phyloP scores from a whole-genome alignment of 805 yeast species.

The Candida manassasensis region DNA sequence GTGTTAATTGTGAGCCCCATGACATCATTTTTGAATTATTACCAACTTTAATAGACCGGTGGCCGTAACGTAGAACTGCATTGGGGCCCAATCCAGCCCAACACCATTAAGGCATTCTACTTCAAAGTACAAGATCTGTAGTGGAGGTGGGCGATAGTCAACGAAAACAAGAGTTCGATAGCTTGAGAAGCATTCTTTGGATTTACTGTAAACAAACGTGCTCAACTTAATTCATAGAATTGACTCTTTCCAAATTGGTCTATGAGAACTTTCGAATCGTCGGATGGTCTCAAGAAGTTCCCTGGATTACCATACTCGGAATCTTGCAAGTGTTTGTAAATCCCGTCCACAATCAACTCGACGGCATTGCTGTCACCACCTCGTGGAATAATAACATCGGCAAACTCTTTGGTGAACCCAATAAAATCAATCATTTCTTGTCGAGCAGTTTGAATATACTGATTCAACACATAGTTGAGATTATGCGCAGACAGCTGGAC shows the following conservation, averaged over 20 bases:
- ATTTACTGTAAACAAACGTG: too few relatives aligned
- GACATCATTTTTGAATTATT: too few relatives aligned
- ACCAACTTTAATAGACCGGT: too few relatives aligned
- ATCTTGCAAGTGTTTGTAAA: conserved; percentile 21
- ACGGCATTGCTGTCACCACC: conserved; percentile 62
- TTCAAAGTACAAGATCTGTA: too few relatives aligned
- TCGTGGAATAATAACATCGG: conserved; percentile 71
- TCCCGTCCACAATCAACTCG: conserved; percentile 58
- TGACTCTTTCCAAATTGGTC: conserved; percentile 35
- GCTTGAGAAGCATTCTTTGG: too few relatives aligned
- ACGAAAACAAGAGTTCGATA: too few relatives aligned
- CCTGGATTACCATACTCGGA: conserved; percentile 8
- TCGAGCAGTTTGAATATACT: conserved; percentile 53
- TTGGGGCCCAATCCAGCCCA: too few relatives aligned
- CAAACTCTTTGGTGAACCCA: conserved; percentile 61
- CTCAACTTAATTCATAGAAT: conserved; percentile 38
- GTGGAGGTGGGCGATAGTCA: too few relatives aligned
- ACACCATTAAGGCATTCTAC: too few relatives aligned
- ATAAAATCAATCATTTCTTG: conserved; percentile 66
- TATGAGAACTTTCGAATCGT: conserved; percentile 18
- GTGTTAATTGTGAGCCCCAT: too few relatives aligned
- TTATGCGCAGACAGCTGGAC: conserved; percentile 11
- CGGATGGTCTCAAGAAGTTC: conserved; percentile 25
- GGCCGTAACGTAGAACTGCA: too few relatives aligned
- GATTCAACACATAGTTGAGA: conserved; percentile 36